Evolutionary conservation across 164 flowering plant species (phyloP).

Genomic region (Cinnamomum micranthum): DNA sequence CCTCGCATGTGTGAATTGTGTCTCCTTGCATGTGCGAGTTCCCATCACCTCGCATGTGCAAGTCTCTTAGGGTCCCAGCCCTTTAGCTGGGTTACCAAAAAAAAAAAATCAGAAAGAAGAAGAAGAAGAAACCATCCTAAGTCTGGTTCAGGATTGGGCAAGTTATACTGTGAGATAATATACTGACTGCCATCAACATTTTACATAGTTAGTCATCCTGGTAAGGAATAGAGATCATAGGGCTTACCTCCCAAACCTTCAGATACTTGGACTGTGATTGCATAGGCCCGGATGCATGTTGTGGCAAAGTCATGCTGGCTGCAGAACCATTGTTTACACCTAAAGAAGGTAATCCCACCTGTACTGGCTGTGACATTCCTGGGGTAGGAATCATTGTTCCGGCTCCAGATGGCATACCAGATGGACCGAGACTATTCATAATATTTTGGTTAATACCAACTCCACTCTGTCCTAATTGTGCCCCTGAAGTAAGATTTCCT

Average conservation of each 20-base stretch:
- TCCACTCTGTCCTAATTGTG: conserved; percentile 69
- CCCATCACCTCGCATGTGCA: too few relatives aligned
- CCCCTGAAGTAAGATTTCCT: conserved; percentile 53
- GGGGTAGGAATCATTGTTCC: conserved; percentile 91
- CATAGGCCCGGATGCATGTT: conserved; percentile 50
- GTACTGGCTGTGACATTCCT: conserved; percentile 70
- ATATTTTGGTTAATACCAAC: conserved; percentile 61
- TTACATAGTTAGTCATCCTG: neutral
- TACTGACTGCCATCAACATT: neutral
- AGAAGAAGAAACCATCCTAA: neutral
- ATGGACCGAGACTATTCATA: conserved; percentile 49
- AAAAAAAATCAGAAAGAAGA: neutral
- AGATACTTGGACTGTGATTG: conserved; percentile 83
- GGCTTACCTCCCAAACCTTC: conserved; percentile 88
- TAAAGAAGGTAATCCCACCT: conserved; percentile 57
- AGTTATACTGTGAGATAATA: too few relatives aligned
- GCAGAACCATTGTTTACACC: conserved; percentile 44
- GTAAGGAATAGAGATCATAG: neutral
- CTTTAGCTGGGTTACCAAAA: too few relatives aligned
- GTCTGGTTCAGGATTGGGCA: too few relatives aligned
- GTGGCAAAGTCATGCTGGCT: conserved; percentile 57
- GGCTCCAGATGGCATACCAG: conserved; percentile 53
- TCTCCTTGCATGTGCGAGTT: too few relatives aligned
- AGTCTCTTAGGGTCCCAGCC: too few relatives aligned
- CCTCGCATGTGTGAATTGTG: too few relatives aligned